Conservation (phyloP, 371 early-diverging fungal species). For the Blakeslea trispora region DNA sequence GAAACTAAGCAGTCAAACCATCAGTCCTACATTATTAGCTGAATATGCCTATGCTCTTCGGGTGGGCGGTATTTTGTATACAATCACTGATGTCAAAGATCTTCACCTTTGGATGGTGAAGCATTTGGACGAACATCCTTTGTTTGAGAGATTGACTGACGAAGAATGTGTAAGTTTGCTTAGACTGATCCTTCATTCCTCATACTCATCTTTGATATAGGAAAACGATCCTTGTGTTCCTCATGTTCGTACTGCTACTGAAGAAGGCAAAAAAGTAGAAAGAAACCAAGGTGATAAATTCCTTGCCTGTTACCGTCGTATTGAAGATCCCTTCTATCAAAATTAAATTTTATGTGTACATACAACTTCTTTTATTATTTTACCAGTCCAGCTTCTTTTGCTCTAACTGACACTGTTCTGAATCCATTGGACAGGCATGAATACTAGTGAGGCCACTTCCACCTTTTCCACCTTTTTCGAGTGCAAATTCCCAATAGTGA, state of each 20-base stretch:
- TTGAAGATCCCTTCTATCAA: conserved; percentile 57
- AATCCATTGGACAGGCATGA: conserved; percentile 42
- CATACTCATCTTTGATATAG: conserved; percentile 28
- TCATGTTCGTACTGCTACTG: conserved; percentile 85
- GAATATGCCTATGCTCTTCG: conserved; percentile 95
- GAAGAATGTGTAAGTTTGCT: conserved; percentile 70
- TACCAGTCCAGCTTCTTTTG: neutral
- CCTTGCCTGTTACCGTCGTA: conserved; percentile 88
- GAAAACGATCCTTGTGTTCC: conserved; percentile 85
- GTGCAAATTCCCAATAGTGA: conserved; percentile 54
- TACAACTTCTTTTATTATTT: neutral
- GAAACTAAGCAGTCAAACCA: too few species aligned
- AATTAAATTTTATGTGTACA: conserved; percentile 12
- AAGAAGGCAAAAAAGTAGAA: conserved; percentile 97
- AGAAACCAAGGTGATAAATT: conserved; percentile 94
- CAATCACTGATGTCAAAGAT: conserved; percentile 95
- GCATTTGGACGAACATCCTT: conserved; percentile 91
- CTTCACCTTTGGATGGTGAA: conserved; percentile 96
- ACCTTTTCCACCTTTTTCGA: conserved; percentile 41
- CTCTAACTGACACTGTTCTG: neutral
- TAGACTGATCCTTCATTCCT: too few species aligned
- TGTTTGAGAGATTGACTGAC: conserved; percentile 87
- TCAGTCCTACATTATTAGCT: conserved; percentile 78
- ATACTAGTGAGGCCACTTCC: conserved; percentile 37
- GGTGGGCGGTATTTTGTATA: conserved; percentile 91